Base-by-base conservation (phyloP, 805 yeast genomes). In the Schwanniomyces occidentalis region DNA sequence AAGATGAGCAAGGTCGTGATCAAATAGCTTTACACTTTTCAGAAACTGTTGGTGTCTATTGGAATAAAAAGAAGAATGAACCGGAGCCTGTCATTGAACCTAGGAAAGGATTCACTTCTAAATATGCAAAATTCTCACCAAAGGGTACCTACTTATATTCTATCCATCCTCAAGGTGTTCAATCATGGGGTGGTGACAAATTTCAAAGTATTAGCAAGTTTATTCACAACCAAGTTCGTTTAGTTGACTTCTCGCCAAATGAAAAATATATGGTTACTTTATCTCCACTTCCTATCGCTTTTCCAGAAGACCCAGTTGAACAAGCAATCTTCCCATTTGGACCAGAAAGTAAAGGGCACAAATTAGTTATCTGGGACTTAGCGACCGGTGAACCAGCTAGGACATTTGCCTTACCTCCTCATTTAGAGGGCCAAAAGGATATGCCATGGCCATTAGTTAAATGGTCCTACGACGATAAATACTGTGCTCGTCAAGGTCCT, bases 381-480 rank as follows among this genome's bases (percentile, higher is more conserved):
- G 69, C 75, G 41, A 80, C 95, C 18, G 91, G 93, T 44, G 73
- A 85, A 44, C 86, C 91, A 31, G 79, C 81, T 43, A 80, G 95
- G 61, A 85, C 97, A 10, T 91, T 93, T 76, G 95, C 96, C 19
- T 72, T 91, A 53, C 86, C 91, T 40, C 85, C 87, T 42, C 73
- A 78, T 54, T 69, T 82, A 56, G 82, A 80, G 54, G 67, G 73
- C 24, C 74, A 76, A 75, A 64, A 78, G 75, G 65, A 78, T 74
- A 77, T 81, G 80, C 80, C 84, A 42, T 93, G 99, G 99, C 99
- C 99, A 31, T 78, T 91, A 53, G 82, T 93, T 61, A 89, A 89
- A 68, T 93, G 98, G 98, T 87, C 97, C 28, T 73, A 69, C 52
- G 95, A 93, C 65, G 95, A 87, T 65, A 81, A 78, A 62, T 93